These are phyloP conservation scores for Pichia sp. DNA, from an alignment of 1,139 yeast species.

Conservation along the genomic window DNA sequence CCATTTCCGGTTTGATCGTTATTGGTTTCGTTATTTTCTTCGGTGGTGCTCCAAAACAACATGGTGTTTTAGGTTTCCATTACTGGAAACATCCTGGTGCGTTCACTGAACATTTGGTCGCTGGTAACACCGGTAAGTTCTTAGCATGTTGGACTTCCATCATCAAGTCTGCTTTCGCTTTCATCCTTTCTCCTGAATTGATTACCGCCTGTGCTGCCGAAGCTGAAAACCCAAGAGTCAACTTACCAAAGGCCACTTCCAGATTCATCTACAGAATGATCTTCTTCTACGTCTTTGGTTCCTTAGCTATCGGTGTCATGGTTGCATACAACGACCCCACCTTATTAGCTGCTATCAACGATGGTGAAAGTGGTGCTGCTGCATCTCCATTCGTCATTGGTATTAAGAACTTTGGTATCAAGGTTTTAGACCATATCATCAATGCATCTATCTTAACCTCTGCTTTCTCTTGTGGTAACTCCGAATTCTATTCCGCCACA, in stretches of 20 bases:
- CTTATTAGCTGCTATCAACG: slow-evolving; percentile 16
- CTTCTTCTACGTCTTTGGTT: slow-evolving; percentile 46
- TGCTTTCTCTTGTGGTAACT: slow-evolving; percentile 43
- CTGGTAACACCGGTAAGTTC: slow-evolving; percentile 65
- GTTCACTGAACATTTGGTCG: slow-evolving; percentile 38
- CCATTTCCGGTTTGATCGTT: slow-evolving; percentile 36
- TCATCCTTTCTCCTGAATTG: slow-evolving; percentile 39
- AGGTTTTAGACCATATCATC: slow-evolving; percentile 37
- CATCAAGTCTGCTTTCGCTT: slow-evolving; percentile 74
- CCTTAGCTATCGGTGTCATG: slow-evolving; percentile 43
- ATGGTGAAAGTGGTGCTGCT: slow-evolving; percentile 34
- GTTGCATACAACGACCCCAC: slow-evolving; percentile 20
- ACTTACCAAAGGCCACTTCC: slow-evolving; percentile 44
- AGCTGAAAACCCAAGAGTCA: slow-evolving; percentile 43
- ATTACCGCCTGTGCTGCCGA: slow-evolving; percentile 43
- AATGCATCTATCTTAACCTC: slow-evolving; percentile 42
- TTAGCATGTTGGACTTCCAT: slow-evolving; percentile 69
- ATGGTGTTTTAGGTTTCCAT: slow-evolving; percentile 37
- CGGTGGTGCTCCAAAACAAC: slow-evolving; percentile 41
- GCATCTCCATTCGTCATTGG: slow-evolving; percentile 54
- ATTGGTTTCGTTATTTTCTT: slow-evolving; percentile 37
- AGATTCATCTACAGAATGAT: slow-evolving; percentile 47
- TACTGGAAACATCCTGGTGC: slow-evolving; percentile 39
- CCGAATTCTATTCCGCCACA: slow-evolving; percentile 38
- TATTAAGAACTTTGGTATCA: slow-evolving; percentile 38